Evolutionary conservation across 139 green algal genomes (phyloP), one percentile per base, ranked within the genome.

Genomic region (Volvox africanus): DNA sequence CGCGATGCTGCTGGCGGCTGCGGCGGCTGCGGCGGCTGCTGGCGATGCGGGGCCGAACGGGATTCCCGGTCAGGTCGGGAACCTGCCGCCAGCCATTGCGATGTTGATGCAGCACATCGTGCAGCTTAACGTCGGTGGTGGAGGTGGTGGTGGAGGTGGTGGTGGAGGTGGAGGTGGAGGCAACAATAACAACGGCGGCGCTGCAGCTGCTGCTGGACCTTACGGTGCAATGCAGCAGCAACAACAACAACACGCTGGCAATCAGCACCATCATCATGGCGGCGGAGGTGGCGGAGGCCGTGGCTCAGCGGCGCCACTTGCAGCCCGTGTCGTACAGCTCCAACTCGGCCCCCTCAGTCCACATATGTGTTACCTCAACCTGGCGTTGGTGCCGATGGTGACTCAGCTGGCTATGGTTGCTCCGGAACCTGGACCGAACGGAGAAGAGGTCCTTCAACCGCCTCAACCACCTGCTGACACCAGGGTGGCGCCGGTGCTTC

Each of bases 301-400:
- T 14, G 76, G 32, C 32, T 32, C 30, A 14, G n/a, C 81, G 18
- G 81, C 61, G 81, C 67, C 83, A 28, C 65, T 89, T 9, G 69
- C 18, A 2, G 85, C 85, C 30, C 85, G 85, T 16, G 33, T 26
- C 30, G 21, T 89, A 30, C 85, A 89, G 85, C 85, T 89, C 61
- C 44, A 89, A n/a, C 85, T 89, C 69, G 85, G 37, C n/a, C 85
- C 85, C 6, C 85, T 89, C 28, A 71, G 35, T 28, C 85, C 69
- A 50, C 85, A 89, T 71, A 89, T 89, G 85, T 89, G 85, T 71
- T 89, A 82, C 69, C 69, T 89, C 22, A 89, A 89, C 85, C 44
- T 89, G 68, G 85, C 85, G 69, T 71, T 89, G 69, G 85, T 89
- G 69, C 85, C 85, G 65, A 89, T 89, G 85, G 85, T 89, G 69